Conservation (phyloP, 495 filamentous ascomycete genomes). For the Astrocystis sublimbata region DNA sequence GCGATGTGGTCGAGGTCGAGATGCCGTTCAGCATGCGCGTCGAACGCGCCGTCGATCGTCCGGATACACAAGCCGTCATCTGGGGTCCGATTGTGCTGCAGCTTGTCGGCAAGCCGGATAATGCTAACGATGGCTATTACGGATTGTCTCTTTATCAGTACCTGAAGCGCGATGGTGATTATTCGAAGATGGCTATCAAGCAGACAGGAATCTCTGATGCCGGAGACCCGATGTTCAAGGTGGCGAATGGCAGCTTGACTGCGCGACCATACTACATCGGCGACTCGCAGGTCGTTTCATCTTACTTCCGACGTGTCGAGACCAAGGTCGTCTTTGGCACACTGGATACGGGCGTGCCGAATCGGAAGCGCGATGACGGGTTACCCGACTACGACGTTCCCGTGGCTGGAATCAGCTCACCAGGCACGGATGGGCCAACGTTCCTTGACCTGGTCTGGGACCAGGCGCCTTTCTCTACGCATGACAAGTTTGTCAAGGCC, state of each 20-base stretch:
- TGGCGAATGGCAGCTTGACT: constrained; percentile 15
- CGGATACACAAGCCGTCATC: constrained; percentile 29
- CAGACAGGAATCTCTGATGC: constrained; percentile 11
- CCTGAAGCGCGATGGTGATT: constrained; percentile 26
- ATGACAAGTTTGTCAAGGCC: constrained; percentile 20
- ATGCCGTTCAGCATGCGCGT: constrained; percentile 35
- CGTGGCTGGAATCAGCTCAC: constrained; percentile 20
- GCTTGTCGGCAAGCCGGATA: constrained; percentile 19
- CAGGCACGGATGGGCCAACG: constrained; percentile 25
- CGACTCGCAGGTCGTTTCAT: constrained; percentile 23
- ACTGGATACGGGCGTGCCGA: constrained; percentile 21
- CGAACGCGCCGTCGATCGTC: constrained; percentile 32
- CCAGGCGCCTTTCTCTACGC: constrained; percentile 22
- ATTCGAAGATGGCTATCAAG: constrained; percentile 19
- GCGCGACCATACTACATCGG: constrained; percentile 27
- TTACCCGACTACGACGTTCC: constrained; percentile 25
- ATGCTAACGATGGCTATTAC: constrained; percentile 14
- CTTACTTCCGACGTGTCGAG: constrained; percentile 27
- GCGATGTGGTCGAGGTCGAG: constrained; percentile 30
- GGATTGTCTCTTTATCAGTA: constrained; percentile 25
- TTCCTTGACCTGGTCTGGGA: constrained; percentile 29
- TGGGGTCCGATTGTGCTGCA: constrained; percentile 35
- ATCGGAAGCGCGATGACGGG: constrained; percentile 26
- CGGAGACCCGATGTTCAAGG: constrained; percentile 22
- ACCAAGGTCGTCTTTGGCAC: constrained; percentile 22